Percentiles rank a stretch among this genome's conserved stretches.
Evolutionary conservation across 1,284 basidiomycete species (phyloP).

Genomic region (Phlebopus sp.): DNA sequence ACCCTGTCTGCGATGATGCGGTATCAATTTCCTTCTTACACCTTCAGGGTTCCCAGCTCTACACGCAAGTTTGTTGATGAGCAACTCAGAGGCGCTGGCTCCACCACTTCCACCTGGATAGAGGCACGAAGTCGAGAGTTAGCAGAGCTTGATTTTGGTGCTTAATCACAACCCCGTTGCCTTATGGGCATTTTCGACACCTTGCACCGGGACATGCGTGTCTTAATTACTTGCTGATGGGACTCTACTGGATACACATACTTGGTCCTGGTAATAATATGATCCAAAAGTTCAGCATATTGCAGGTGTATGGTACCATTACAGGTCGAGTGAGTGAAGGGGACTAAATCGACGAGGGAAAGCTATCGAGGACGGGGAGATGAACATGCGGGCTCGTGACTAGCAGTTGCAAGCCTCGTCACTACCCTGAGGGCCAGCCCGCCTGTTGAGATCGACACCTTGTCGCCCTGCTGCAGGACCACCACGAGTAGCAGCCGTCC

Average conservation of each 20-base stretch:
- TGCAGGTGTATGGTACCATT: constrained; percentile 28
- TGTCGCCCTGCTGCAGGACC: constrained; percentile 44
- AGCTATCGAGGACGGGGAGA: constrained; percentile 3
- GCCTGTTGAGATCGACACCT: constrained; percentile 76
- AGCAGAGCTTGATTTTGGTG: background rate
- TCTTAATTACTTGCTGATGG: background rate
- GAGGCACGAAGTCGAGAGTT: constrained; percentile 55
- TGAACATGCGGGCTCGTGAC: constrained; percentile 16
- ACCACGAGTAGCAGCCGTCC: constrained; percentile 48
- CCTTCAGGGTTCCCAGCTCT: constrained; percentile 45
- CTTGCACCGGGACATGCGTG: background rate
- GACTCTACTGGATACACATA: background rate
- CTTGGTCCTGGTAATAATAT: constrained; percentile 13
- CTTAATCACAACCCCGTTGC: background rate
- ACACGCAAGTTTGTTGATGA: constrained; percentile 46
- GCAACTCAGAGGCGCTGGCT: constrained; percentile 40
- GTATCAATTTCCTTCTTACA: constrained; percentile 54
- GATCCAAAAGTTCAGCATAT: constrained; percentile 29
- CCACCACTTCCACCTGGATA: constrained; percentile 48
- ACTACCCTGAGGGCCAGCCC: constrained; percentile 44
- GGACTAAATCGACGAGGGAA: constrained; percentile 11
- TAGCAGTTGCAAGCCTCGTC: constrained; percentile 76
- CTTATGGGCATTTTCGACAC: background rate
- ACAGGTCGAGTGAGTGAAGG: constrained; percentile 21
- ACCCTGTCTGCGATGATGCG: constrained; percentile 54